A percentile compares a stretch with the other conserved stretches of the same genome.
phyloP scores from a whole-genome alignment of 2,329 filamentous ascomycete species.

The Colletotrichum lini region DNA sequence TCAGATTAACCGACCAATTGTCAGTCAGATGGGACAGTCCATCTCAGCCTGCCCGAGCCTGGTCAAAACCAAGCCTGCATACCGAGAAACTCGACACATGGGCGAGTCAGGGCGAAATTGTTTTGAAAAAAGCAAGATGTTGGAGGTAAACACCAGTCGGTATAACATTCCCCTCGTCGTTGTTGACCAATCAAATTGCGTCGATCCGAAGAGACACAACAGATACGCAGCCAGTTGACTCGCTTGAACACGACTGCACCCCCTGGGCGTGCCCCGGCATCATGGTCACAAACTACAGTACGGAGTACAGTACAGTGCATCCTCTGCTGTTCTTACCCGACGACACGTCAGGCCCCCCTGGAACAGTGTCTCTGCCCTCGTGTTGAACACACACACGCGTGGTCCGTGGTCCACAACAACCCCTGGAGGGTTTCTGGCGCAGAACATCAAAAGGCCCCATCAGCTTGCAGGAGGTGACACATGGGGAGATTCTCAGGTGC shows the following conservation, averaged over 20 bases:
- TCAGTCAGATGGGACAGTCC: neutral
- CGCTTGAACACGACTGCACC: neutral
- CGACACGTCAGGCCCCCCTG: slow-evolving; percentile 1
- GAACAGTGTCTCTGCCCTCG: slow-evolving; percentile 30
- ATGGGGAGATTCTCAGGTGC: slow-evolving; percentile 36
- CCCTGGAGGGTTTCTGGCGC: slow-evolving; percentile 23
- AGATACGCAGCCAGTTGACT: slow-evolving; percentile 24
- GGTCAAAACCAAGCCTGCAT: neutral
- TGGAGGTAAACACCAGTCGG: slow-evolving; percentile 6
- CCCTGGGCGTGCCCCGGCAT: slow-evolving; percentile 17
- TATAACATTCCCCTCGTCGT: neutral
- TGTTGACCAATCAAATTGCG: slow-evolving; percentile 13
- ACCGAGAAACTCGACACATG: neutral
- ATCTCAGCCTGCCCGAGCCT: neutral
- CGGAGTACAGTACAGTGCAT: slow-evolving; percentile 17
- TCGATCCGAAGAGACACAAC: slow-evolving; percentile 10
- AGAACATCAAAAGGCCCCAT: slow-evolving; percentile 37
- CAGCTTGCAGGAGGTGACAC: slow-evolving; percentile 39
- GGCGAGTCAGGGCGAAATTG: slow-evolving; percentile 27
- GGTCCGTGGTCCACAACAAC: slow-evolving; percentile 23
- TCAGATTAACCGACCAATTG: neutral
- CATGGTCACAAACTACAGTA: neutral
- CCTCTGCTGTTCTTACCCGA: neutral
- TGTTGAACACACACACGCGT: slow-evolving; percentile 33
- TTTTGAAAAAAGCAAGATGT: slow-evolving; percentile 10